Evolutionary conservation across 345 rosid genomes (phyloP), one percentile per base, ranked within the genome.

Genomic region (Salix viminalis): DNA sequence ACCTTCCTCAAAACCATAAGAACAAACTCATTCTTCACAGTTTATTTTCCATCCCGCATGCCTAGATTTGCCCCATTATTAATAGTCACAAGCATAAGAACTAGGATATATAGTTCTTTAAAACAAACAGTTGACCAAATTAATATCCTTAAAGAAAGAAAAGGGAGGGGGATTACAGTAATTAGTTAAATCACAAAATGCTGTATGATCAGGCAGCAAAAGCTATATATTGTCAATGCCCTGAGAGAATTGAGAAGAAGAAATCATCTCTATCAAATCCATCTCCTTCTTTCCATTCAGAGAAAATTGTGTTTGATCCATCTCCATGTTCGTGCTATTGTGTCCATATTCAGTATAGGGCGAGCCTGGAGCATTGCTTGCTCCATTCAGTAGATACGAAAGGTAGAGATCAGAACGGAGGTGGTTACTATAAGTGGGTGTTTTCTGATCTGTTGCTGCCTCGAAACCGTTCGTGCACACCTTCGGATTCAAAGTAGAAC

Each of bases 231-330:
- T 72, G 72, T 76, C 73, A 69, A 83, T 85, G 56, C 78, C 76
- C 64, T 79, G 82, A 67, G 69, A 67, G 79, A 85, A 86, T 24
- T 69, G 79, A 79, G 88, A 84, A 79, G 89, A 89, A 71, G 89
- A 87, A 68, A 95, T 76, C 99, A 95, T 93, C 90, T 95, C 99
- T n/a, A 95, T 88, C 91, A 93, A 83, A 84, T 95, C 99, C 94
- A 93, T 93, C 79, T 95, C 98, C 75, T 83, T 86, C 69, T 70
- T 82, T 74, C 83, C 88, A 39, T 70, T 69, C 1, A 6, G 24
- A 32, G 83, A 73, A 36, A 26, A 26, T 26, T 70, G 70, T 36
- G 70, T 84, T 73, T 85, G 87, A 76, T 79, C 77, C 36, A 61
- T 69, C 65, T 66, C 52, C 58, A 67, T 30, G 76, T 83, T 76